A percentile compares a stretch with the other conserved stretches of the same genome.
Conservation (phyloP, 148 eudicot species). For the Polygonum aviculare region DNA sequence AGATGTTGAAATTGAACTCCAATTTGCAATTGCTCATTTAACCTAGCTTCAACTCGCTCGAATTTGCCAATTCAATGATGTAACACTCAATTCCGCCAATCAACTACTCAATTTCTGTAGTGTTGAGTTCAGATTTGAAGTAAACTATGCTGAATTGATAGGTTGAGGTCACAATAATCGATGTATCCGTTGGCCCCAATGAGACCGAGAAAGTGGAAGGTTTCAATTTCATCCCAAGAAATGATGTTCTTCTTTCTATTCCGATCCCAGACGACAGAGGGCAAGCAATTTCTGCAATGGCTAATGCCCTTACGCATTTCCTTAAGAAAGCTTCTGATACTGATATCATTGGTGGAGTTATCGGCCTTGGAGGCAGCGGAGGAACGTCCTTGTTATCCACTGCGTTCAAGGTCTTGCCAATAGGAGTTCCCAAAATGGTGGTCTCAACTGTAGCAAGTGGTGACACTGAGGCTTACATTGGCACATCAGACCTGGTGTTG, state of each 20-base stretch:
- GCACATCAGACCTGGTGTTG: slow-evolving; percentile 83
- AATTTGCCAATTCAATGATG: background rate
- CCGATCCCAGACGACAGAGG: slow-evolving; percentile 80
- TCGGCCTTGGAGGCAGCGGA: slow-evolving; percentile 97
- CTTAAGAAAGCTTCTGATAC: slow-evolving; percentile 43
- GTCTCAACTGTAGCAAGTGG: slow-evolving; percentile 95
- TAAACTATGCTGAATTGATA: slow-evolving; percentile 12
- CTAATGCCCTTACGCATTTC: slow-evolving; percentile 48
- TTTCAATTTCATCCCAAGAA: slow-evolving; percentile 55
- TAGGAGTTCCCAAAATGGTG: slow-evolving; percentile 80
- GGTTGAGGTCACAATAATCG: slow-evolving; percentile 74
- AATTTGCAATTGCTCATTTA: background rate
- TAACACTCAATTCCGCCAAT: background rate
- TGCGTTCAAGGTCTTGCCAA: slow-evolving; percentile 69
- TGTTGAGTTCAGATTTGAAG: too few species aligned
- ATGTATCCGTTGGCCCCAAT: slow-evolving; percentile 69
- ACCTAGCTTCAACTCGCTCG: background rate
- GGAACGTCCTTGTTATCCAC: slow-evolving; percentile 79
- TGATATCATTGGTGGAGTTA: slow-evolving; percentile 55
- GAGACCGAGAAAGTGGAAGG: slow-evolving; percentile 36
- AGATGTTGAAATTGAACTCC: background rate
- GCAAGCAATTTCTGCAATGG: slow-evolving; percentile 61
- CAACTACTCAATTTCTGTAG: too few species aligned
- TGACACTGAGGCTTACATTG: slow-evolving; percentile 77
- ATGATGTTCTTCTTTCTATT: slow-evolving; percentile 57